Base-by-base conservation (phyloP, 768 basidiomycete species). In the Hericium rajendrae region DNA sequence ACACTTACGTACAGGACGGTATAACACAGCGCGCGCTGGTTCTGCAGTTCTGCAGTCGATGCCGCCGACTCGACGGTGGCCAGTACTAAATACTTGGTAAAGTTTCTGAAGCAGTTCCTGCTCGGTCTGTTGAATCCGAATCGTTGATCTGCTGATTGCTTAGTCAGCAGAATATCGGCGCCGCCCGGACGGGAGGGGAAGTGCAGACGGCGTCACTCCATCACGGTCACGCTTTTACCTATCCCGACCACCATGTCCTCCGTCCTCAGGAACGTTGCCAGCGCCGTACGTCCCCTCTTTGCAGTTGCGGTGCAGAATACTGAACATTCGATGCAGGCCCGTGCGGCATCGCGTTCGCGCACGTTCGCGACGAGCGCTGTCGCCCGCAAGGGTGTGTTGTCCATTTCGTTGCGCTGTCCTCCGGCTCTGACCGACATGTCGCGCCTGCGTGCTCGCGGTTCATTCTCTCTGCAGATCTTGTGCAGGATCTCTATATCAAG, bases 401-500 rank as follows among this genome's bases (percentile, higher is more conserved):
- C 56, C 61, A 61, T 62, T 66, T 67, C 57, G 57, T 62, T 50
- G 38, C 48, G 56, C 67, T 62, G 65, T 65, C 55, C 68, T 64
- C 66, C 16, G 48, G 28, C 18, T 50, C 57, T 55, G 58, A 22
- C 64, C 51, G 46, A 41, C 18, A 20, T 60, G 12, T 57, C 50
- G 32, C 9, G 32, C 32, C 5, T 32, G 9, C 9, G 32, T 9
- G 32, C 32, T 32, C 32, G 8, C 32, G 4, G 8, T 26, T 51
- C 32, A 38, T 18, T 18, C 71, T 74, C 70, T 22, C 24, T 32
- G 18, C 69, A 97, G 94, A 97, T 77, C 77, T 94, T 68, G 79
- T 97, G 54, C 90, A 94, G 80, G 93, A 97, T 62, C 70, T 97
- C 56, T 98, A 97, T 74, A 65, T 98, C 64, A 84, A 79, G 67